Evolutionary conservation across 1,284 basidiomycete genomes (phyloP).

Genomic region (Microbotryomycetes sp.): DNA sequence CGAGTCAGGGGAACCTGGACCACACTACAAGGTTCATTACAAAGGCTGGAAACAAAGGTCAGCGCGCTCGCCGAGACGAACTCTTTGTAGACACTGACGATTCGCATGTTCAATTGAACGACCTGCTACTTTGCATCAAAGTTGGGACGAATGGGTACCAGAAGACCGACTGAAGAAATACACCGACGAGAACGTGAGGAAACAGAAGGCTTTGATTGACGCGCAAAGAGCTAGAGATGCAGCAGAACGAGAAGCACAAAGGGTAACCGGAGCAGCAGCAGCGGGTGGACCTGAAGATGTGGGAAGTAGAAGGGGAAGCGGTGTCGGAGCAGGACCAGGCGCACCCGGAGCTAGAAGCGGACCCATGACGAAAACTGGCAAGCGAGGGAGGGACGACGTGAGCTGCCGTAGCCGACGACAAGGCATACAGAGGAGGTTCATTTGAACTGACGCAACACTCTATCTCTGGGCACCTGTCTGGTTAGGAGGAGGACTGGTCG

Average conservation of each 20-base stretch:
- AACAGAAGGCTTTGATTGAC: constrained; percentile 55
- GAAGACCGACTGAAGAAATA: constrained; percentile 73
- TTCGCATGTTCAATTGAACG: constrained; percentile 1
- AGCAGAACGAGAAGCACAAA: constrained; percentile 40
- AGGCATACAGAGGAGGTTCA: too few relatives aligned
- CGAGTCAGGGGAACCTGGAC: constrained; percentile 59
- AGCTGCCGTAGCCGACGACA: too few relatives aligned
- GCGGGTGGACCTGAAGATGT: constrained; percentile 38
- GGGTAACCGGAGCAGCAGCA: constrained; percentile 30
- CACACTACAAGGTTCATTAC: constrained; percentile 94
- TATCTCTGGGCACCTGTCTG: too few relatives aligned
- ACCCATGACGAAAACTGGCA: neutral
- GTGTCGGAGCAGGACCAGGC: neutral
- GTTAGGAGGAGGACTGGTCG: constrained; percentile 50
- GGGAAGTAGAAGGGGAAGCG: constrained; percentile 2
- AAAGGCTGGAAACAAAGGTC: constrained; percentile 99
- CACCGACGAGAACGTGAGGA: constrained; percentile 74
- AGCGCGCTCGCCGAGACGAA: constrained; percentile 42
- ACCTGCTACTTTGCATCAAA: constrained; percentile 40
- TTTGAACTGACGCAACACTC: too few relatives aligned
- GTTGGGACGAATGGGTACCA: constrained; percentile 99
- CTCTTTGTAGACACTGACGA: neutral
- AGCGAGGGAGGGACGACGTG: neutral
- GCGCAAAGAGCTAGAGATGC: constrained; percentile 52
- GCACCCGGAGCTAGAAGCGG: neutral